Conservation (phyloP, 164 flowering plant species). For the Tinospora cordifolia region DNA sequence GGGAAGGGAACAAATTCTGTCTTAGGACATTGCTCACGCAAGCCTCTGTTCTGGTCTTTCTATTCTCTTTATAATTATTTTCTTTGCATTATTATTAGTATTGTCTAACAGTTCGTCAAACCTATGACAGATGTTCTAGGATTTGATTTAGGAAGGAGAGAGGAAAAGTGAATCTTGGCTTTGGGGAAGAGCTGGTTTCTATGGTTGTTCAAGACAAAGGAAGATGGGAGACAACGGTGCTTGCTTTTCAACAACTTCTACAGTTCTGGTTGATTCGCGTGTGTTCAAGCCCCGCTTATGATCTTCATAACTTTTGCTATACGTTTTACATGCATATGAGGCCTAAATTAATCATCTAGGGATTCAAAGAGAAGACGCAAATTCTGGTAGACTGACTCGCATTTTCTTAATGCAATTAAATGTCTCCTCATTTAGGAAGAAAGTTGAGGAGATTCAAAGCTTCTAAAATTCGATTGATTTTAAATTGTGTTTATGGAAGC, state of each 20-base stretch:
- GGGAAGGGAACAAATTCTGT: too few relatives aligned
- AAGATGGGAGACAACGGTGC: conserved; percentile 50
- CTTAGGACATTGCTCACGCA: too few relatives aligned
- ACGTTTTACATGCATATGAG: neutral
- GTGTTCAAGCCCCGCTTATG: conserved; percentile 18
- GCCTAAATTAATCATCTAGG: neutral
- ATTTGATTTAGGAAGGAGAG: conserved; percentile 54
- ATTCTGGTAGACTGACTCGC: neutral
- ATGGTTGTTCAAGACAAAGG: conserved; percentile 48
- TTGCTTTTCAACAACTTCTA: conserved; percentile 89
- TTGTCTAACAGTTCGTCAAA: too few relatives aligned
- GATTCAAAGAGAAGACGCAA: neutral
- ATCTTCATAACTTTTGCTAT: too few relatives aligned
- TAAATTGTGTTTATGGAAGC: too few relatives aligned
- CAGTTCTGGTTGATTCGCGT: conserved; percentile 90
- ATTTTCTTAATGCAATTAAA: neutral
- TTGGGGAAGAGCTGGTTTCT: conserved; percentile 40
- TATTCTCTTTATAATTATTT: too few relatives aligned
- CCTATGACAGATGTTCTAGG: conserved; percentile 46
- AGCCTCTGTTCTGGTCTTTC: too few relatives aligned
- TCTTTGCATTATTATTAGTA: too few relatives aligned
- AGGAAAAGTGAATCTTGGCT: conserved; percentile 37
- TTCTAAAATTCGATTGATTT: neutral
- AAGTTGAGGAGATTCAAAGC: neutral
- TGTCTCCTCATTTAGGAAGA: neutral